Base-by-base conservation (phyloP, 2,329 filamentous ascomycete genomes). In the Cladophialophora carrionii region DNA sequence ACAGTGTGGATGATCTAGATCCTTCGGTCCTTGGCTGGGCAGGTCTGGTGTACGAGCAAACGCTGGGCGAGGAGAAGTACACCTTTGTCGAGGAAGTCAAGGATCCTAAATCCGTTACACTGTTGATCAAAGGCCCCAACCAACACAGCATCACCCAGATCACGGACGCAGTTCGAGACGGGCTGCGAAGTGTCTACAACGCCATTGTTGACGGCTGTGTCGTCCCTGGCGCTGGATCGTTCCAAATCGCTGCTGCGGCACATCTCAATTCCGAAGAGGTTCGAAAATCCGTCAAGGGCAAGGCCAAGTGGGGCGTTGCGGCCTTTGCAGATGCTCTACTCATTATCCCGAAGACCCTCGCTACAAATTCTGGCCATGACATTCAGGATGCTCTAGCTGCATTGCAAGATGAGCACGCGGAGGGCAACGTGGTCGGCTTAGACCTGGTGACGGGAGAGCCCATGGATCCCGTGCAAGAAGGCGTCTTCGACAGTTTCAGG, bases 51-150 rank as follows among this genome's bases (percentile, higher is more conserved):
- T 98, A 99, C 77, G 95, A 99, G 82, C 94, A 99, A 79, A 91
- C 94, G 72, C 85, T 99, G 9, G 95, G 95, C 68, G 95, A 99
- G 83, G 95, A 99, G 84, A 99, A 99, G 83, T 99, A 91, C 82
- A 99, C 95, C 5, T 99, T 99, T 76, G 85, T 99, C 67, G 95
- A 99, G 80, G 95, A 99, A 73, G 95, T 99, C 74, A 98, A 97
- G 84, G 92, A 98, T 68, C 91, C 95, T 68, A 99, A 99, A 83
- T 97, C 94, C 1, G 95, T 99, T 54, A 99, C 95, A 17, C 84
- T 99, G 34, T 85, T 99, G 74, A 98, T 99, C 84, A 99, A 98
- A 84, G 95, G 95, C 26, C 95, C 95, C 69, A 99, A 99, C 80
- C 84, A 88, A 75, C 95, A 99, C 82, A 98, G 94, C 67, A 99